phyloP scores from a whole-genome alignment of 306 rosid genomes.

The Arachis stenosperma region DNA sequence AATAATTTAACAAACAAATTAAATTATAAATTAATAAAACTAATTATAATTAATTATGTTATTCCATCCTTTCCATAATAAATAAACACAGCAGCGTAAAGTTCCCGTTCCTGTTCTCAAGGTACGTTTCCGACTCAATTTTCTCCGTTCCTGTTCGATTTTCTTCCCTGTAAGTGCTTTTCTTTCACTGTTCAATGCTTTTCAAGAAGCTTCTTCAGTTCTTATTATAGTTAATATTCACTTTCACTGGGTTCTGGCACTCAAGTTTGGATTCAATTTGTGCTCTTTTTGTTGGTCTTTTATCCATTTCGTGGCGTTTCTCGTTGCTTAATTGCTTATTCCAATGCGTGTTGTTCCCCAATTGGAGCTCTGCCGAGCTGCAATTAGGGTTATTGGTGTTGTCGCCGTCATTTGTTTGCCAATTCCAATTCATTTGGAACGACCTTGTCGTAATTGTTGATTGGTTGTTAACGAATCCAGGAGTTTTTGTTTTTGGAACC shows the following conservation, averaged over 20 bases:
- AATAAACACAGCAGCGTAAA: constrained; percentile 1
- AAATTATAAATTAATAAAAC: no score
- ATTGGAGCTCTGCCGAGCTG: background rate
- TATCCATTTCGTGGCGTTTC: background rate
- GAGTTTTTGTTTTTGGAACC: background rate
- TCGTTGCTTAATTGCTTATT: background rate
- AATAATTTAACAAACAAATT: no score
- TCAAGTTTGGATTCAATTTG: constrained; percentile 25
- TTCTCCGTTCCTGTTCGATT: constrained; percentile 9
- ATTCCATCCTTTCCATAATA: no score
- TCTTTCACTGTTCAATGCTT: constrained; percentile 9
- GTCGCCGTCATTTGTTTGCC: background rate
- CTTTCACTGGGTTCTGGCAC: constrained; percentile 3
- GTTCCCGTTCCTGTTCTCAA: constrained; percentile 18
- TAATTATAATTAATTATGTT: no score
- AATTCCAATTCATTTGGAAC: background rate
- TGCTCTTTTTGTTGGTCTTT: background rate
- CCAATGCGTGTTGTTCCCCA: constrained; percentile 16
- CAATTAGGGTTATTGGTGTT: constrained; percentile 46
- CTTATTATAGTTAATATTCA: background rate
- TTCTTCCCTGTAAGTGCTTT: constrained; percentile 14
- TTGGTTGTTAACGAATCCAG: background rate
- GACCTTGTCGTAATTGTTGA: background rate
- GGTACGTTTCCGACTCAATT: constrained; percentile 49
- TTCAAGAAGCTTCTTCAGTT: constrained; percentile 13